phyloP scores from a whole-genome alignment of 78 protist genomes.

The Dictyostelium capitatum region DNA sequence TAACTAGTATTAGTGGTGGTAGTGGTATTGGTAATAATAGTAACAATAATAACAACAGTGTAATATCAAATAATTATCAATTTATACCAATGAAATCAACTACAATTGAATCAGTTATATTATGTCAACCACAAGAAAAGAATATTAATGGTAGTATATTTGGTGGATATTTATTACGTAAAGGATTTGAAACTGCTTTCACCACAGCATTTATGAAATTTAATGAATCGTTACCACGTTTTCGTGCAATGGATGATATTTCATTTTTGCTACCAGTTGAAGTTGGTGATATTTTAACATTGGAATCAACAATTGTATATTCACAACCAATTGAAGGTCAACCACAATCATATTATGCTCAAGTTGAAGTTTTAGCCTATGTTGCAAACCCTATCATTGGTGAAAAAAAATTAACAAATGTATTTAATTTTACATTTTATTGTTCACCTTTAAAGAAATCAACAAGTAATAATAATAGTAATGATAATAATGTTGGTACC shows the following conservation, averaged over 20 bases:
- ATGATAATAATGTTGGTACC: neutral
- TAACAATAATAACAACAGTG: no score
- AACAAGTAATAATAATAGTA: neutral
- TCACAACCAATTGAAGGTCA: neutral
- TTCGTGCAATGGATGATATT: constrained; percentile 71
- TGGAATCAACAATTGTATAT: constrained; percentile 66
- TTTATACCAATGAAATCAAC: constrained; percentile 68
- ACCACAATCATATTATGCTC: constrained; percentile 13
- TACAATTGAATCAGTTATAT: constrained; percentile 14
- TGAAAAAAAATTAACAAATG: constrained; percentile 53
- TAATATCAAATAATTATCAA: neutral
- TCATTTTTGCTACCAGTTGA: constrained; percentile 66
- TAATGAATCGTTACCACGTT: constrained; percentile 39
- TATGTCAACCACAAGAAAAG: constrained; percentile 83
- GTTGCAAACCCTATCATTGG: constrained; percentile 53
- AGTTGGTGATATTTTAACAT: constrained; percentile 66
- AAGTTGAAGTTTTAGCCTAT: constrained; percentile 74
- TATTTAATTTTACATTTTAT: constrained; percentile 75
- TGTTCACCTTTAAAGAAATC: constrained; percentile 24
- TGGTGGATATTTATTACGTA: constrained; percentile 82
- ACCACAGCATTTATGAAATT: constrained; percentile 48
- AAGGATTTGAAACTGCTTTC: constrained; percentile 75
- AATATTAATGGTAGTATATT: constrained; percentile 78
- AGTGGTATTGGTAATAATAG: no score
- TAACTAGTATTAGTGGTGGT: no score